These are phyloP conservation scores for Nigrograna mackinnonii DNA, from an alignment of 2,329 filamentous ascomycete genomes.

Conservation along the genomic window DNA sequence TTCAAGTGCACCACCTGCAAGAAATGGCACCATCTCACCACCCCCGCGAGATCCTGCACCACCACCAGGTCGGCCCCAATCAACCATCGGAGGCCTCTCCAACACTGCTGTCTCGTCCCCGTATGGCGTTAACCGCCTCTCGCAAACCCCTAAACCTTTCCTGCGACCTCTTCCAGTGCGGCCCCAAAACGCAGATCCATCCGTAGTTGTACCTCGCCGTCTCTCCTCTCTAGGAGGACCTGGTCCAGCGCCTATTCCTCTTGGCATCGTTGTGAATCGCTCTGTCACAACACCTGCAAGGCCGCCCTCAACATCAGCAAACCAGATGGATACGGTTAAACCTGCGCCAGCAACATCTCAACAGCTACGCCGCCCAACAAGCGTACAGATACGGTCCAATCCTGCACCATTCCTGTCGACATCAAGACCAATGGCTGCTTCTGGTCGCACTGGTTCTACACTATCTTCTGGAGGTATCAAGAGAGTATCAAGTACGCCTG, in stretches of 20 bases:
- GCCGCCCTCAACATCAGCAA: slow-evolving; percentile 13
- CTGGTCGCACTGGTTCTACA: slow-evolving; percentile 30
- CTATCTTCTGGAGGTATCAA: slow-evolving; percentile 32
- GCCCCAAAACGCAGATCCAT: slow-evolving; percentile 28
- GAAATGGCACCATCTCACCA: slow-evolving; percentile 29
- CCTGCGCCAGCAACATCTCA: slow-evolving; percentile 18
- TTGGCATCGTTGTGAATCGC: slow-evolving; percentile 27
- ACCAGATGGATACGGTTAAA: slow-evolving; percentile 13
- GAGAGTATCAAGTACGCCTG: slow-evolving; percentile 20
- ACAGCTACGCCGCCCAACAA: slow-evolving; percentile 45
- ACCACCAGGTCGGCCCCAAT: slow-evolving; percentile 28
- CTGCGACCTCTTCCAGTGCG: slow-evolving; percentile 40
- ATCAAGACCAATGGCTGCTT: slow-evolving; percentile 23
- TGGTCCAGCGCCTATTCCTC: slow-evolving; percentile 24
- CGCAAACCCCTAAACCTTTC: slow-evolving; percentile 38
- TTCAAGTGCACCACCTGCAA: slow-evolving; percentile 25
- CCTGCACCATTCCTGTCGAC: slow-evolving; percentile 48
- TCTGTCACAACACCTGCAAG: slow-evolving; percentile 35
- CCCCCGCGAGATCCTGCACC: slow-evolving; percentile 30
- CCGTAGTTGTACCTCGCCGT: slow-evolving; percentile 30
- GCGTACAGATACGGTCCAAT: slow-evolving; percentile 48
- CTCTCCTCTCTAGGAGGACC: slow-evolving; percentile 32
- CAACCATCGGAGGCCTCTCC: slow-evolving; percentile 20
- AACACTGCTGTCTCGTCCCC: slow-evolving; percentile 6
- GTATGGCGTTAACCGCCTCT: slow-evolving; percentile 24